phyloP scores from a whole-genome alignment of 257 asterid genomes.

The Cinchona pubescens region DNA sequence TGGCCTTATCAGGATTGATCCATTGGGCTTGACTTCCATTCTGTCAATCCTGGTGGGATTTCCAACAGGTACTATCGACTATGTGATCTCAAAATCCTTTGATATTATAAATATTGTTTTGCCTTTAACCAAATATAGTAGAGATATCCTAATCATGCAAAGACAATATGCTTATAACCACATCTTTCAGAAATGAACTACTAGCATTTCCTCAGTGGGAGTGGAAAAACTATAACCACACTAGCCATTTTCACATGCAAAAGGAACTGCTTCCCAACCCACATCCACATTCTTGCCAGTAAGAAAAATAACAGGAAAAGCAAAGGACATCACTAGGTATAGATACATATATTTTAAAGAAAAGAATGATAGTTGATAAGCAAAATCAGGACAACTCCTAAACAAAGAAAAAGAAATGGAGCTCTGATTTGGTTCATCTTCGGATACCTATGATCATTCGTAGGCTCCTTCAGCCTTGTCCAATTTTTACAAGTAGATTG shows the following conservation, averaged over 20 bases:
- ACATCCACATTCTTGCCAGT: not conserved
- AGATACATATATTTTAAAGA: not conserved
- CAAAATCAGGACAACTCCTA: not conserved
- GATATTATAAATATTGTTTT: too few species aligned
- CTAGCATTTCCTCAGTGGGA: not conserved
- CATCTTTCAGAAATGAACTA: not conserved
- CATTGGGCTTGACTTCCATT: too few species aligned
- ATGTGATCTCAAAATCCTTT: too few species aligned
- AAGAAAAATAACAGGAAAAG: not conserved
- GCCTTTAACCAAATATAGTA: not conserved
- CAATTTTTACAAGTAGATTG: too few species aligned
- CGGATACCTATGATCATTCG: not conserved
- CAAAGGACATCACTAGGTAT: not conserved
- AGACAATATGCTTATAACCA: not conserved
- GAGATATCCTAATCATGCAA: not conserved
- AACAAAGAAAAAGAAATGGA: not conserved
- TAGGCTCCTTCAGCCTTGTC: too few species aligned
- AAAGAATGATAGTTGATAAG: not conserved
- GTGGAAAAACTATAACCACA: not conserved
- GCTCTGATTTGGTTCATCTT: not conserved
- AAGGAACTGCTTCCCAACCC: not conserved
- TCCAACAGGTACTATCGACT: not conserved
- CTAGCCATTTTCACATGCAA: not conserved
- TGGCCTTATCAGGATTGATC: too few species aligned
- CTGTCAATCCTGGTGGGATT: too few species aligned